A percentile compares a stretch with the other conserved stretches of the same genome.
Evolutionary conservation across 169 alveolate genomes (phyloP).

Genomic region (Cyclospora cayetanensis): DNA sequence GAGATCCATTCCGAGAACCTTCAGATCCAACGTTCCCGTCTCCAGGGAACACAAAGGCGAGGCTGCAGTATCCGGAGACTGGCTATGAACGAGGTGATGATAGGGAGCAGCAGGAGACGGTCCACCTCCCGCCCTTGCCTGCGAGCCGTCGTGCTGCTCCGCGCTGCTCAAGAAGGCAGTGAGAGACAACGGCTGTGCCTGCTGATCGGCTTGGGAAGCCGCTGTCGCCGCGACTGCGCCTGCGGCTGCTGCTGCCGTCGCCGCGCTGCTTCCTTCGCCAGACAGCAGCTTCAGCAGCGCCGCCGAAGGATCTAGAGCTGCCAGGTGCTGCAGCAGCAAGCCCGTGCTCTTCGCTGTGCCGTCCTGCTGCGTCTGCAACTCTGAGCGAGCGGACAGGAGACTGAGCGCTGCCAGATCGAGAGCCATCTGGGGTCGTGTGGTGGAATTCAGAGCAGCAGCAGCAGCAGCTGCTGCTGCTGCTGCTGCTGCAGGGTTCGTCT

Average conservation of each 20-base stretch:
- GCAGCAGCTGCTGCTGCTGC: background rate
- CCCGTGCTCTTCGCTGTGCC: background rate
- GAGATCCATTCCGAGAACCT: too few relatives aligned
- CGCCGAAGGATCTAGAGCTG: background rate
- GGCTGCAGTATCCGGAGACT: too few relatives aligned
- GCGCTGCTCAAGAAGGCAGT: too few relatives aligned
- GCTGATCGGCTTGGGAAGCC: background rate
- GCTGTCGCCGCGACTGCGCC: background rate
- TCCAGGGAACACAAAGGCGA: too few relatives aligned
- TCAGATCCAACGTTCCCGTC: too few relatives aligned
- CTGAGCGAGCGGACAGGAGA: background rate
- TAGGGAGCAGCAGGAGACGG: too few relatives aligned
- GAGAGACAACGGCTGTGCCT: background rate
- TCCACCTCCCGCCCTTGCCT: too few relatives aligned
- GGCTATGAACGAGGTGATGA: too few relatives aligned
- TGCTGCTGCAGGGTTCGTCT: background rate
- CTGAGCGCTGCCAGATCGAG: conserved; percentile 22
- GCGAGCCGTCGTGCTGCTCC: too few relatives aligned
- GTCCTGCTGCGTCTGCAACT: background rate
- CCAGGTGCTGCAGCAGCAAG: background rate
- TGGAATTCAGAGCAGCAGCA: background rate
- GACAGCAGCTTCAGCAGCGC: background rate
- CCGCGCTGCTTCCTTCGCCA: background rate
- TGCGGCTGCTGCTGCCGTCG: conserved; percentile 13
- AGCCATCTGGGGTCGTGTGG: background rate